Base-by-base conservation (phyloP, 768 basidiomycete genomes). In the Serendipita sp. region DNA sequence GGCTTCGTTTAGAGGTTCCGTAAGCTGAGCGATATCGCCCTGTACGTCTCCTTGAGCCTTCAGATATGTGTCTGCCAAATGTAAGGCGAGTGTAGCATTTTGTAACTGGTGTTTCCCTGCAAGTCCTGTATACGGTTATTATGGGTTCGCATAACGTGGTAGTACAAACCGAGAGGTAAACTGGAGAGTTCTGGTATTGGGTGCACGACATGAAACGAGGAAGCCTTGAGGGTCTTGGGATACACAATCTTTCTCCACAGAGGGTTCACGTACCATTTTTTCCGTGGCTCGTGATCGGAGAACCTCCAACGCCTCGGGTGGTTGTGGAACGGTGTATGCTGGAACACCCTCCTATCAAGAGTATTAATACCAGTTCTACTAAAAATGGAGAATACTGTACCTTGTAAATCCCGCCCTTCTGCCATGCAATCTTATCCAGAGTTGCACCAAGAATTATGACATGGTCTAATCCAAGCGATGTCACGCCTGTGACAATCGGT, bases 401-500 rank as follows among this genome's bases (percentile, higher is more conserved):
- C 81, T 99, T 99, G 76, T 87, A 98, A 63, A 99, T 98, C 1
- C 96, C 96, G 34, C 86, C 91, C 73, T 99, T 99, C 71, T 98
- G 95, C 81, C 83, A 83, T 0, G 94, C 90, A 68, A 99, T 98
- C 70, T 96, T 90, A 38, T 78, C 74, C 3, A 98, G 74, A 0
- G 94, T 96, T 70, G 86, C 86, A 0, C 96, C 96, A 1, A 99
- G 79, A 30, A 96, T 83, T 64, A 79, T 76, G 47, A 89, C 83
- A 75, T 99, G 96, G 71, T 99, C 96, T 68, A 97, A 82, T 0
- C 96, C 96, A 11, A 99, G 79, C 2, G 91, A 81, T 7, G 94
- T 89, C 28, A 98, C 79, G 3, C 93, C 96, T 3, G 94, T 89
- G 30, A 87, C 87, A n/a, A 93, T 71, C 0, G 96, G 96, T 65